Base-by-base conservation (phyloP, 2,329 filamentous ascomycete species). In the Celoporthe dispersa region DNA sequence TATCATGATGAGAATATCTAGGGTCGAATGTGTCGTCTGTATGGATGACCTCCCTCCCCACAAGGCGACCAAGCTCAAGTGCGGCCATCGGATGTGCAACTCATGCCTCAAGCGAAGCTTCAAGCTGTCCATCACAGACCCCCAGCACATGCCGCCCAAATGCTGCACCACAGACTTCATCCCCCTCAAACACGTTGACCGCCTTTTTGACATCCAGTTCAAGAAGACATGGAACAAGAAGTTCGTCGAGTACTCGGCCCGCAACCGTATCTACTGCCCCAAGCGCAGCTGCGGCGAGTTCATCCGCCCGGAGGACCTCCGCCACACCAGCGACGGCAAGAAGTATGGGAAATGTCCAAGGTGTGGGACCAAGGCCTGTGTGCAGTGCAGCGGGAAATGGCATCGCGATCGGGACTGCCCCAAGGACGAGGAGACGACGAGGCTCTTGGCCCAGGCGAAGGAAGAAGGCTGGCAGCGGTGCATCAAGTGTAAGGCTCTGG, bases 181-280 rank as follows among this genome's bases (percentile, higher is more conserved):
- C 70, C 89, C 91, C 0, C 81, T 94, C 8, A 90, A 89, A 74
- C 89, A 94, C 77, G 94, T 95, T 37, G 92, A 95, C 16, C 85
- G 85, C 33, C 83, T 96, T 9, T 94, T 97, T 76, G 88, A 92
- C 76, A 77, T 84, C 69, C 84, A 86, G 67, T 95, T 96, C 84
- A 95, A 96, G 81, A 88, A 85, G 73, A 84, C 84, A 1, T 97
- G 93, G 93, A 95, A 96, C 78, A 87, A 86, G 70, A 95, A 94
- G 76, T 96, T 91, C 76, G 84, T 90, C 74, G 92, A 97, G 77
- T 93, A 88, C 75, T 91, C 91, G 5, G 90, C 91, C 0, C 88
- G 87, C 65, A 92, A 93, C 77, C 88, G 92, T 60, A 84, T 94
- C 48, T 95, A 95, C 79, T 97, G 94, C 75, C 92, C 93, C 0